Evolutionary conservation across 106 monocot genomes (phyloP).

Genomic region (Chionographis japonica): DNA sequence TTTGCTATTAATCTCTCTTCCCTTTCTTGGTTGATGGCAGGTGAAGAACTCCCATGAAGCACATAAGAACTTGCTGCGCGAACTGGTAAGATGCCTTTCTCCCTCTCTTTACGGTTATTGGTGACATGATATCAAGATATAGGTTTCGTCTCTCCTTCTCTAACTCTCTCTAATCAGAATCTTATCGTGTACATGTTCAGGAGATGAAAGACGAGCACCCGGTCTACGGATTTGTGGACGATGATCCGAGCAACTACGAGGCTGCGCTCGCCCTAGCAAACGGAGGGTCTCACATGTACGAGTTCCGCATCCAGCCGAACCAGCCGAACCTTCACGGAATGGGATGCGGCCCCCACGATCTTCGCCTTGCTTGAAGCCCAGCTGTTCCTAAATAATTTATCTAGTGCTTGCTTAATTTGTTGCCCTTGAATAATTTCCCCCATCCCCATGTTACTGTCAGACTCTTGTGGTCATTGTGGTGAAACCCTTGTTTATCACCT

Average conservation of each 20-base stretch:
- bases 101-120: too few species aligned
- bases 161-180: not conserved
- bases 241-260: conserved; percentile 34
- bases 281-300: conserved; percentile 42
- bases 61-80: conserved; percentile 38
- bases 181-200: conserved; percentile 3
- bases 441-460: too few species aligned
- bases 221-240: conserved; percentile 48
- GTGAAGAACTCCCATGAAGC: conserved; percentile 62
- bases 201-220: conserved; percentile 38
- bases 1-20: too few species aligned
- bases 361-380: conserved; percentile 71
- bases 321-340: conserved; percentile 77
- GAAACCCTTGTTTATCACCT: not conserved
- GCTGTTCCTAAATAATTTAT: too few species aligned
- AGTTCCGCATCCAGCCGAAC: conserved; percentile 60
- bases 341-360: conserved; percentile 60
- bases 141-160: too few species aligned
- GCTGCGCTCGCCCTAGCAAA: conserved; percentile 32
- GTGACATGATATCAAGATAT: too few species aligned
- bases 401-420: too few species aligned
- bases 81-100: conserved; percentile 17
- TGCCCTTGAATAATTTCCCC: too few species aligned
- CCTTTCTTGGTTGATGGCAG: conserved; percentile 21
- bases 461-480: not conserved